Evolutionary conservation across 495 filamentous ascomycete species (phyloP), one percentile per base, ranked within the genome.

Genomic region (Amniculicola lignicola): DNA sequence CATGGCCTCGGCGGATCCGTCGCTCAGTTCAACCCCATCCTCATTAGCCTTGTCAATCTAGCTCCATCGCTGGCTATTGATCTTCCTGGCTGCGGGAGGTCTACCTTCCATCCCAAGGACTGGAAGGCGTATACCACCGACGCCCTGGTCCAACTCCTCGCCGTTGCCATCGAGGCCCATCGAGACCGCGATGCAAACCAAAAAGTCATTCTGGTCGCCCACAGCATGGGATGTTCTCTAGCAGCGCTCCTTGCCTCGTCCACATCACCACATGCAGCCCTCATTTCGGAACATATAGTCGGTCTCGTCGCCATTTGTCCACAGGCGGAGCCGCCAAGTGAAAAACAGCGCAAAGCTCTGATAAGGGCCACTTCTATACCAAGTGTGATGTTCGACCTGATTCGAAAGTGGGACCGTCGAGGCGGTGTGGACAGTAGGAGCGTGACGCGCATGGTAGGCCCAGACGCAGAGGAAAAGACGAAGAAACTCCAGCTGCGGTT

Each of bases 61-160:
- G 88, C 87, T 1, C 85, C 91, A n/a, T 95, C 89, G 63, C 80
- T 97, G 14, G 87, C 87, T 4, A 85, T 96, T 51, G 92, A 97
- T 69, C 73, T 96, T 1, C 92, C 92, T 1, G 92, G 92, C 24
- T 95, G 90, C 56, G 92, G 92, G 24, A 71, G 81, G 4, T 95
- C 90, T 6, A 74, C 76, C 11, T 92, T 90, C 70, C 75, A 74
- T 22, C 85, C 83, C 2, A 81, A 74, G 1, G 65, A 75, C 23
- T 95, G 90, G 89, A 76, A 82, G 39, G 86, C 90, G 19, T 97
- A 96, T 65, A 83, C 80, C 0, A 82, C 84, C 6, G 82, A 88
- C 38, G 84, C 86, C 11, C 72, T 97, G 24, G 83, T 80, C 11
- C 84, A 89, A 58, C 73, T 97, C 12, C 72, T 95, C 10, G 82